Evolutionary conservation across 1,139 yeast genomes (phyloP).

Genomic region (Sugiyamaella grinbergsii): DNA sequence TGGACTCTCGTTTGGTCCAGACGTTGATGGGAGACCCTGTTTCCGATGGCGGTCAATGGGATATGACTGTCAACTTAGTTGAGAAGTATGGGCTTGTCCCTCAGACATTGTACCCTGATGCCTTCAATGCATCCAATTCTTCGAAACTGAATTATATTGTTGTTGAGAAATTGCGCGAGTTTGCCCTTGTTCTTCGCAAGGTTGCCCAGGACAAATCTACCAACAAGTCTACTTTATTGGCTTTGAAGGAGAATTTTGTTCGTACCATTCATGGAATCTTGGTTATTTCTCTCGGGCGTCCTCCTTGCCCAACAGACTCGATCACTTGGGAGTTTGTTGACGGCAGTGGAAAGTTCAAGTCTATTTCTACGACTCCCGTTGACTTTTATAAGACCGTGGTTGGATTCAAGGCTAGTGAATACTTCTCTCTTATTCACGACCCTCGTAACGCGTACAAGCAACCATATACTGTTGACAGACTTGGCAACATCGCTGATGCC

Average conservation of each 20-base stretch:
- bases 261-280: slow-evolving; percentile 57
- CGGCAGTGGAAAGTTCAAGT: slow-evolving; percentile 54
- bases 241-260: slow-evolving; percentile 53
- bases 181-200: slow-evolving; percentile 56
- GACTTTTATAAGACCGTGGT: slow-evolving; percentile 54
- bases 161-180: slow-evolving; percentile 62
- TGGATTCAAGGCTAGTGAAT: slow-evolving; percentile 49
- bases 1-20: slow-evolving; percentile 59
- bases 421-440: slow-evolving; percentile 63
- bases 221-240: slow-evolving; percentile 39
- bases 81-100: slow-evolving; percentile 67
- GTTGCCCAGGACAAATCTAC: slow-evolving; percentile 33
- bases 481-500: slow-evolving; percentile 63
- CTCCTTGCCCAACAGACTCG: slow-evolving; percentile 58
- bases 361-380: slow-evolving; percentile 53
- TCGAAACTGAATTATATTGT: slow-evolving; percentile 54
- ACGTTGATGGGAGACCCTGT: slow-evolving; percentile 55
- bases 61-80: slow-evolving; percentile 64
- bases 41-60: slow-evolving; percentile 76
- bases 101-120: slow-evolving; percentile 60
- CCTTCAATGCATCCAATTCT: slow-evolving; percentile 56
- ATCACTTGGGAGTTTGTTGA: slow-evolving; percentile 64
- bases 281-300: slow-evolving; percentile 59
- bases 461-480: slow-evolving; percentile 62
- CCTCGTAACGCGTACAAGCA: slow-evolving; percentile 59